Evolutionary conservation across 441 rosid species (phyloP).

Genomic region (Daphne laureola): DNA sequence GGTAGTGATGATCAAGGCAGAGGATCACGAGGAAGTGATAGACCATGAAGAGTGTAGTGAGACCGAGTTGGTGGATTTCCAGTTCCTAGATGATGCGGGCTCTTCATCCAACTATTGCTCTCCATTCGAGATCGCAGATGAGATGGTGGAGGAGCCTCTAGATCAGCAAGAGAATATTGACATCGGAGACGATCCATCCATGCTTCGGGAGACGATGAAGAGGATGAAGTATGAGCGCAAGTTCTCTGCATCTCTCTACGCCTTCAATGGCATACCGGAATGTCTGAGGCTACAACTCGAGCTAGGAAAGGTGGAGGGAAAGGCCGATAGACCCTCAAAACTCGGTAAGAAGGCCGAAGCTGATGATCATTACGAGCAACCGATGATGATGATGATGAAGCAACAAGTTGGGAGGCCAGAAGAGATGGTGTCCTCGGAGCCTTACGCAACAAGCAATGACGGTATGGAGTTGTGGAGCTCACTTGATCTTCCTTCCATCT

Average conservation of each 20-base stretch:
- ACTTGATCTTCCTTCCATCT: constrained; percentile 29
- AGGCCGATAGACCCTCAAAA: constrained; percentile 7
- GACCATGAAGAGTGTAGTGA: constrained; percentile 2
- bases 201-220: constrained; percentile 22
- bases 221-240: constrained; percentile 27
- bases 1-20: not conserved
- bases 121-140: constrained; percentile 39
- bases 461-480: constrained; percentile 24
- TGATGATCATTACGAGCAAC: not conserved
- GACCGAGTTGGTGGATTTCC: constrained; percentile 17
- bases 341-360: constrained; percentile 2
- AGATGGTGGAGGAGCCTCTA: constrained; percentile 26
- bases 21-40: constrained; percentile 6
- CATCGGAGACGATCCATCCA: constrained; percentile 12
- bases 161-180: constrained; percentile 5
- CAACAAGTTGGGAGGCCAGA: constrained; percentile 12
- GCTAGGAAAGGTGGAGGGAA: constrained; percentile 8
- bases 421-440: constrained; percentile 10
- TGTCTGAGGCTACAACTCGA: constrained; percentile 21
- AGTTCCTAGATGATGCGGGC: constrained; percentile 15
- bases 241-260: constrained; percentile 44
- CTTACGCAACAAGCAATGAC: constrained; percentile 17
- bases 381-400: constrained; percentile 3
- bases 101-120: constrained; percentile 9
- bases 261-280: constrained; percentile 38